phyloP scores from a whole-genome alignment of 805 yeast species.

The Wickerhamiella cacticola region DNA sequence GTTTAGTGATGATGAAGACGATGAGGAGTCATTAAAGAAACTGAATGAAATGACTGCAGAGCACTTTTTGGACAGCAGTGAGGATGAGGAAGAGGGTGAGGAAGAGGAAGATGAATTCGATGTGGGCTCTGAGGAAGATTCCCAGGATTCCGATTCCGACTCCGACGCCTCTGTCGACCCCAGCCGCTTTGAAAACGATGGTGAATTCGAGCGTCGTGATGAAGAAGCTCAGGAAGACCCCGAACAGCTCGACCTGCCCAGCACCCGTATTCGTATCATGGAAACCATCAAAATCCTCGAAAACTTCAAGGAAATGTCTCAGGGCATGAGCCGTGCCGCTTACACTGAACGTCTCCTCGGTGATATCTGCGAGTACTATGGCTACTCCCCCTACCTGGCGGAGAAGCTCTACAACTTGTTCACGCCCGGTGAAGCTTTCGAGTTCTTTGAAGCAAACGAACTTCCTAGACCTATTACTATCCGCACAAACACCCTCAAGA shows the following conservation, averaged over 20 bases:
- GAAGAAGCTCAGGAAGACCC: slow-evolving; percentile 30
- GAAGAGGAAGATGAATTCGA: slow-evolving; percentile 18
- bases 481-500: slow-evolving; percentile 90
- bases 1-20: slow-evolving; percentile 66
- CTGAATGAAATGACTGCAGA: slow-evolving; percentile 24
- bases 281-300: slow-evolving; percentile 91
- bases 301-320: slow-evolving; percentile 46
- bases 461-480: slow-evolving; percentile 92
- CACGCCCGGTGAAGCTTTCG: slow-evolving; percentile 93
- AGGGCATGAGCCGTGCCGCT: slow-evolving; percentile 75
- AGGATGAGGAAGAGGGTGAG: slow-evolving; percentile 16
- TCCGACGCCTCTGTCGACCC: too few relatives aligned
- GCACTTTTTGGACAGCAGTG: slow-evolving; percentile 20
- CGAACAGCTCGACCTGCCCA: slow-evolving; percentile 48
- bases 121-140: slow-evolving; percentile 19
- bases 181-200: slow-evolving; percentile 16
- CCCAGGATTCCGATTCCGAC: slow-evolving; percentile 16
- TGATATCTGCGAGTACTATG: slow-evolving; percentile 89
- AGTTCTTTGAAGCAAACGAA: slow-evolving; percentile 97
- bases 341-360: slow-evolving; percentile 63
- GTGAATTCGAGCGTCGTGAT: slow-evolving; percentile 15
- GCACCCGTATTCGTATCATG: slow-evolving; percentile 84
- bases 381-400: slow-evolving; percentile 83
- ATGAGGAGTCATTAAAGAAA: slow-evolving; percentile 38
- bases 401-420: slow-evolving; percentile 86